Base-by-base conservation (phyloP, 768 basidiomycete species). In the Jaapia argillacea region DNA sequence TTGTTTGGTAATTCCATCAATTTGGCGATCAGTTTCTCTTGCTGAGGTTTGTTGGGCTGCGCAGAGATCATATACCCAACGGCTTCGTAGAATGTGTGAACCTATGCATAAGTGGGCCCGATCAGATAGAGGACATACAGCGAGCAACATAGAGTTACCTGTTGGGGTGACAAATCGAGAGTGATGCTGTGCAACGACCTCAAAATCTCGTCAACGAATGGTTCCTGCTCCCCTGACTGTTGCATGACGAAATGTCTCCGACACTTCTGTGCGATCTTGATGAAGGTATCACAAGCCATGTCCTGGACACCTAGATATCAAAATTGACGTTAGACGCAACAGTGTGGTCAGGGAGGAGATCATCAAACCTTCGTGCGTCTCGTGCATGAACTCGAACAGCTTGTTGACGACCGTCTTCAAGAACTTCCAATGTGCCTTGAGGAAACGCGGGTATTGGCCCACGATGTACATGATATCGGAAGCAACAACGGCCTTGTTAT, bases 381-480 rank as follows among this genome's bases (percentile, higher is more conserved):
- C 94, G 62, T 99, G 96, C 92, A 98, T 98, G 62, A 99, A 99
- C 60, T 99, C 96, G 63, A 98, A 99, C 5, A 98, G 71, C 64
- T 99, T 99, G 69, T 98, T 99, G 50, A 99, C 94, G 44, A 99
- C 96, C 2, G 96, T 98, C 72, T 99, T 99, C 58, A 99, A 69
- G 77, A 99, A 99, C 67, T 98, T 99, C 96, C 96, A 99, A 61
- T 99, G 96, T 14, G 96, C 96, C 62, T 97, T 98, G 57, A 99
- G 79, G 79, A 98, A 99, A 26, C 96, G 82, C 36, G 96, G 96
- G 58, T 99, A 99, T 66, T 99, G 96, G 40, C 96, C 96, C 50
- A 99, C 96, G 56, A 97, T 99, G 62, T 99, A 99, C 88, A 91
- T 91, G 60, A 91, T 91, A 55, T 91, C 85, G 22, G 88, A 90